Conservation (phyloP, 371 early-diverging fungal genomes). For the Syncephalastrum sp. region DNA sequence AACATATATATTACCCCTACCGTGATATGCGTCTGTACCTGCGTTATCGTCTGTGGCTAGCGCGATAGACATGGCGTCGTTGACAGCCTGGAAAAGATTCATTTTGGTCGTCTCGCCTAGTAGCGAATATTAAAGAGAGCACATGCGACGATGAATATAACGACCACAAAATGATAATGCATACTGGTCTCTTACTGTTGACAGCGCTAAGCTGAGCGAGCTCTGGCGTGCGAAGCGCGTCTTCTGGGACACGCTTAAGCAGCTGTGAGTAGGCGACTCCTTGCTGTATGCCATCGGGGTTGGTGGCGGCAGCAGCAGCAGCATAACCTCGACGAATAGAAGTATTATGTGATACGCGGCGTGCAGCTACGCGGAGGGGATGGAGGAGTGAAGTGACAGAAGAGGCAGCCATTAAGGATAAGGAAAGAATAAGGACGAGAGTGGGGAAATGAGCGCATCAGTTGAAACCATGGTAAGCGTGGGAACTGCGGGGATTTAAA, state of each 20-base stretch:
- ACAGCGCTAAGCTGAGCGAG: constrained; percentile 58
- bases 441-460: too few species aligned
- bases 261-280: constrained; percentile 77
- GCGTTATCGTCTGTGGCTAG: constrained; percentile 89
- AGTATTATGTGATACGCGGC: too few species aligned
- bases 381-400: too few species aligned
- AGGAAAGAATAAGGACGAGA: too few species aligned
- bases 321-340: constrained; percentile 27
- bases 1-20: background rate
- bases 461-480: too few species aligned
- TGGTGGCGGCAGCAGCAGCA: constrained; percentile 41
- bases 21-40: constrained; percentile 33
- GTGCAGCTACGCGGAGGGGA: too few species aligned
- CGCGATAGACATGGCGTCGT: constrained; percentile 91
- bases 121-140: too few species aligned
- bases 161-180: background rate
- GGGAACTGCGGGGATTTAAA: background rate
- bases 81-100: constrained; percentile 94
- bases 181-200: constrained; percentile 37
- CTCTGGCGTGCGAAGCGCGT: constrained; percentile 77
- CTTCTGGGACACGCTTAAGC: constrained; percentile 68
- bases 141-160: too few species aligned
- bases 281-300: constrained; percentile 79
- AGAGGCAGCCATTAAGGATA: too few species aligned
- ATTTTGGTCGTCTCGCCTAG: constrained; percentile 81